These are phyloP conservation scores for Aspergillus cejpii DNA, from an alignment of 2,329 filamentous ascomycete genomes.

Conservation along the genomic window DNA sequence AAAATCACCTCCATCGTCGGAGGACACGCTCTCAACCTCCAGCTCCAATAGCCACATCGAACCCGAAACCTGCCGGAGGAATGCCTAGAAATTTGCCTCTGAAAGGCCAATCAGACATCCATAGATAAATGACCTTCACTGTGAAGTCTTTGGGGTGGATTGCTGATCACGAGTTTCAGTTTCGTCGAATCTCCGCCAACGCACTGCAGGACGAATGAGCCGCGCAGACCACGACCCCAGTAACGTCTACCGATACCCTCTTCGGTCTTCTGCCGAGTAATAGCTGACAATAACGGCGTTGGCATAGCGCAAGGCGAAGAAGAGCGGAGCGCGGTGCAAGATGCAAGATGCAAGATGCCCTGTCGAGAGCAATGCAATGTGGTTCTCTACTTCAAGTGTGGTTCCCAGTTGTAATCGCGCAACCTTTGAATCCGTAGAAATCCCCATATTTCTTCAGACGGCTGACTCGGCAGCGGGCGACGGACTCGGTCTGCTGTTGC, in stretches of 20 bases:
- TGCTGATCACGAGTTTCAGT: background rate
- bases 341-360: background rate
- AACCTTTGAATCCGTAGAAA: background rate
- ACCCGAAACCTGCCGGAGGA: too few species aligned
- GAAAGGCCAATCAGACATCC: background rate
- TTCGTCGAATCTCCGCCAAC: background rate
- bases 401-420: background rate
- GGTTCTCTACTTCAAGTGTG: background rate
- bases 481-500: constrained; percentile 30
- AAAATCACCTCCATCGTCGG: background rate
- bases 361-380: too few species aligned
- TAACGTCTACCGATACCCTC: background rate
- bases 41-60: background rate
- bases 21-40: background rate
- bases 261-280: background rate
- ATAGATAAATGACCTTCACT: background rate
- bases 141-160: background rate
- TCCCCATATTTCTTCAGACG: constrained; percentile 20
- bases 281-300: background rate
- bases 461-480: constrained; percentile 24
- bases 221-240: background rate
- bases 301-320: background rate
- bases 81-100: background rate
- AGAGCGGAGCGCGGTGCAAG: background rate
- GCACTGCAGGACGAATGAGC: background rate